These are phyloP conservation scores for Camellia oleifera DNA, from an alignment of 179 eudicot species.

Conservation along the genomic window DNA sequence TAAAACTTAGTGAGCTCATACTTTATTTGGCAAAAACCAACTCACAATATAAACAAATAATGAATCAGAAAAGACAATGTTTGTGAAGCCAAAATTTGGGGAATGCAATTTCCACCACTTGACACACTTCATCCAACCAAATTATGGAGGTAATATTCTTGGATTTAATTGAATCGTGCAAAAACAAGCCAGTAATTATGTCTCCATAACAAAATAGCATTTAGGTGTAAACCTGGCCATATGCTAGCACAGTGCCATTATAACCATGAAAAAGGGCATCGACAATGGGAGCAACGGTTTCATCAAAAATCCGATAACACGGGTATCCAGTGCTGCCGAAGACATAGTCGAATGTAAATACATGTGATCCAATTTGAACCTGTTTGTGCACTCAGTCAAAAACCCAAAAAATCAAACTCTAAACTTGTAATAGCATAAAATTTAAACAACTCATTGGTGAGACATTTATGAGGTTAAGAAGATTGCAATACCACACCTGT, in stretches of 20 bases:
- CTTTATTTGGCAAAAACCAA: neutral
- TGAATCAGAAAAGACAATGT: neutral
- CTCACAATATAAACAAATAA: neutral
- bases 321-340: slow-evolving; percentile 68
- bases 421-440: neutral
- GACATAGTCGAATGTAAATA: slow-evolving; percentile 77
- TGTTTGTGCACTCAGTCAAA: slow-evolving; percentile 20
- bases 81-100: neutral
- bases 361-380: slow-evolving; percentile 93
- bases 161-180: neutral
- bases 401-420: neutral
- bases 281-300: slow-evolving; percentile 75
- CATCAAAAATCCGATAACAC: slow-evolving; percentile 51
- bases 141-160: neutral
- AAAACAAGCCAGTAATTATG: neutral
- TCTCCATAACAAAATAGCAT: neutral
- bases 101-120: neutral
- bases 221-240: slow-evolving; percentile 68
- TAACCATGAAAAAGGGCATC: slow-evolving; percentile 81
- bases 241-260: slow-evolving; percentile 91
- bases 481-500: slow-evolving; percentile 45
- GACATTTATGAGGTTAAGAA: neutral
- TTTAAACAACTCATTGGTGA: neutral
- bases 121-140: slow-evolving; percentile 1
- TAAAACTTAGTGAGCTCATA: neutral